Conservation (phyloP, 495 filamentous ascomycete species). For the Neurospora sp. region DNA sequence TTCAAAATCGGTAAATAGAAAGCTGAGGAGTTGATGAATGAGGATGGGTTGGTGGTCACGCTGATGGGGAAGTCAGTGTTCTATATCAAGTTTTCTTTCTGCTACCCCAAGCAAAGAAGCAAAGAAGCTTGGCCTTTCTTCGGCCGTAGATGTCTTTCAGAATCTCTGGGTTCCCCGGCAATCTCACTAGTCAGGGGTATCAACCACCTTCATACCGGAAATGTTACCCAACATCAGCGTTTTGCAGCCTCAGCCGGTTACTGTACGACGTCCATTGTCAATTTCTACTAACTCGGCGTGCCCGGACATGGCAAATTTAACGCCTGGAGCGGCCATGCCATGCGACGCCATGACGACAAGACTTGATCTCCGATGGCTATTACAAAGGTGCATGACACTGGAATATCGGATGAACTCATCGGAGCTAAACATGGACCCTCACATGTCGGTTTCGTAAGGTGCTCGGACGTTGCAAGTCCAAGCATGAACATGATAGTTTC, state of each 20-base stretch:
- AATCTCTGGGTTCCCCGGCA: not conserved
- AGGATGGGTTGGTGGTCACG: not conserved
- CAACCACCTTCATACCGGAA: not conserved
- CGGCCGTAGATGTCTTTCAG: not conserved
- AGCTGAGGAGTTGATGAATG: not conserved
- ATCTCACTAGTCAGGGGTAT: not conserved
- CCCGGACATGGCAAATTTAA: not conserved
- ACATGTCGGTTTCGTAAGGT: not conserved
- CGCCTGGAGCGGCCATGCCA: not conserved
- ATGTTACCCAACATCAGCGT: not conserved
- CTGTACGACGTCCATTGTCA: not conserved
- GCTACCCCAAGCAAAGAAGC: not conserved
- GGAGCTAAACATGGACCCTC: not conserved
- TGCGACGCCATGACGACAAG: not conserved
- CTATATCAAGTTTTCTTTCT: not conserved
- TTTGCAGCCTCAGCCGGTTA: not conserved
- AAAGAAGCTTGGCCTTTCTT: not conserved
- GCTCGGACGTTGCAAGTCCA: not conserved
- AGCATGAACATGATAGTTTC: not conserved
- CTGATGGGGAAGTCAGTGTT: not conserved
- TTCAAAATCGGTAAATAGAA: not conserved
- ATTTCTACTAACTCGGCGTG: not conserved
- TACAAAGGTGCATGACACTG: not conserved
- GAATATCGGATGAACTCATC: not conserved
- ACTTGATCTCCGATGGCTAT: not conserved